These are phyloP conservation scores for Penicillium glabrum DNA, from an alignment of 2,329 filamentous ascomycete species.

Conservation along the genomic window DNA sequence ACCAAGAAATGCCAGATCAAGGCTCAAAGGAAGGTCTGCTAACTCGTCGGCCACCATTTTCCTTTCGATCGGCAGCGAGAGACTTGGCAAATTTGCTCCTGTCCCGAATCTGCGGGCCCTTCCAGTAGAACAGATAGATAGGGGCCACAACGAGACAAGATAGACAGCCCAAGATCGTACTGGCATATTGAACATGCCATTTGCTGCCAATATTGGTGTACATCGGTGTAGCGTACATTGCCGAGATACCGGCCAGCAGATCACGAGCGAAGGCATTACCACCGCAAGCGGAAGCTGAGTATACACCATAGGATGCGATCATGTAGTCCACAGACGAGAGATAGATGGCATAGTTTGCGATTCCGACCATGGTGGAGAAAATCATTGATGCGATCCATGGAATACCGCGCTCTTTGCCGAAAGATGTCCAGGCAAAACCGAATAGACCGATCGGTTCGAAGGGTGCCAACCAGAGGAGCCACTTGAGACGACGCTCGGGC, in stretches of 20 bases:
- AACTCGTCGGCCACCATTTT: constrained; percentile 25
- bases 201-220: constrained; percentile 56
- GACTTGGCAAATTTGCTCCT: constrained; percentile 62
- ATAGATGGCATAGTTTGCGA: constrained; percentile 72
- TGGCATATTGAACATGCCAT: constrained; percentile 56
- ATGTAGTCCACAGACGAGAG: constrained; percentile 76
- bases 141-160: constrained; percentile 59
- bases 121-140: constrained; percentile 65
- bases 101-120: constrained; percentile 57
- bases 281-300: constrained; percentile 70
- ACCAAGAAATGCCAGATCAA: background rate
- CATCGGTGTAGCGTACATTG: constrained; percentile 65
- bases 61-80: constrained; percentile 38
- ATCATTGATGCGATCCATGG: constrained; percentile 69
- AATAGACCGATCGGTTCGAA: constrained; percentile 66
- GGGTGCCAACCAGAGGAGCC: constrained; percentile 62
- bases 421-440: constrained; percentile 66
- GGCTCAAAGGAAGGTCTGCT: constrained; percentile 19
- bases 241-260: constrained; percentile 69
- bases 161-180: constrained; percentile 60
- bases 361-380: constrained; percentile 64
- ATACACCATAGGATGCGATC: constrained; percentile 70
- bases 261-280: constrained; percentile 73
- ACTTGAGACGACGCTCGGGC: constrained; percentile 66
- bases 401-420: constrained; percentile 58